These are phyloP conservation scores for Fusarium brachygibbosum DNA, from an alignment of 2,329 filamentous ascomycete species.

Conservation along the genomic window DNA sequence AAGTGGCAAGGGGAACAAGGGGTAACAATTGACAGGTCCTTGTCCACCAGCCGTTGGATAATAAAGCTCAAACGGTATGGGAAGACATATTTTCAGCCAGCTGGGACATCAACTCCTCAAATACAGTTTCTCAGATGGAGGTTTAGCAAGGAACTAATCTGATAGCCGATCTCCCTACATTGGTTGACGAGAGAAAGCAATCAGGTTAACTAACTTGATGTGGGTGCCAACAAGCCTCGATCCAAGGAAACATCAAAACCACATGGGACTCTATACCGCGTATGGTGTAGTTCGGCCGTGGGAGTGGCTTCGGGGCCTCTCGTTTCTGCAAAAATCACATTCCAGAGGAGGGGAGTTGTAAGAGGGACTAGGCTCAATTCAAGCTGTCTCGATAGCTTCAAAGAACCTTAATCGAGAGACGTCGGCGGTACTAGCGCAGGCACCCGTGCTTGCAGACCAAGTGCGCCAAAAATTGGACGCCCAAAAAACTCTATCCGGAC, in stretches of 20 bases:
- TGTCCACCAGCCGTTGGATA: conserved; percentile 19
- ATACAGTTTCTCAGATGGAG: conserved; percentile 20
- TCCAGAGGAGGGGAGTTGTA: conserved; percentile 17
- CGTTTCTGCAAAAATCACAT: conserved; percentile 27
- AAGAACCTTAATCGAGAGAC: conserved; percentile 25
- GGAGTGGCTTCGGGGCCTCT: conserved; percentile 8
- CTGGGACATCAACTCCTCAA: conserved; percentile 29
- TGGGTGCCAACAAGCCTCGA: conserved; percentile 12
- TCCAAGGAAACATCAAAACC: conserved; percentile 15
- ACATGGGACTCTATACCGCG: conserved; percentile 23
- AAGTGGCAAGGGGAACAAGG: conserved; percentile 21
- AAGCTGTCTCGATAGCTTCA: conserved; percentile 29
- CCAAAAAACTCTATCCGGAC: conserved; percentile 28
- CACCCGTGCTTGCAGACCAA: conserved; percentile 23
- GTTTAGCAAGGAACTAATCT: conserved; percentile 9
- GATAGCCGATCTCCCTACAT: conserved; percentile 1
- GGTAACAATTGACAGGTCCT: conserved; percentile 8
- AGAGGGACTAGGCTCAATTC: conserved; percentile 26
- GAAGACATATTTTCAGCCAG: neutral
- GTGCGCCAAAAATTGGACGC: neutral
- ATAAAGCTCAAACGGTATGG: conserved; percentile 4
- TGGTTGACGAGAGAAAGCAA: conserved; percentile 1
- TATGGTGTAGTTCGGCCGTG: conserved; percentile 8
- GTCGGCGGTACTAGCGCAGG: conserved; percentile 37
- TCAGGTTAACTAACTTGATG: conserved; percentile 14